A percentile compares a stretch with the other conserved stretches of the same genome.
Evolutionary conservation across 208 protist genomes (phyloP).

Genomic region (Trypanosoma avium): DNA sequence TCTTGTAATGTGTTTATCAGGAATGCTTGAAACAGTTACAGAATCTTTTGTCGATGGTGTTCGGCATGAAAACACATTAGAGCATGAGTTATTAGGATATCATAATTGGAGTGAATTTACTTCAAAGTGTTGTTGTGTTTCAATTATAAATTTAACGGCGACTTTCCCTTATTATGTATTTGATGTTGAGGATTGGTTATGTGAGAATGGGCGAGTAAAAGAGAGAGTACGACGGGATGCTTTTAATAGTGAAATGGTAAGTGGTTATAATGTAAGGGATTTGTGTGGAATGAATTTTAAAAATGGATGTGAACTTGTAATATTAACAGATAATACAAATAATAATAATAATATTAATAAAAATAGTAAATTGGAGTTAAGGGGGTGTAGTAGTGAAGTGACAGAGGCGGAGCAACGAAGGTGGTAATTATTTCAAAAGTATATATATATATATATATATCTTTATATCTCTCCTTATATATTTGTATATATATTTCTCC

Average conservation of each 20-base stretch:
- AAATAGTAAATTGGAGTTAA: slow-evolving; percentile 10
- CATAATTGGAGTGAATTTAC: slow-evolving; percentile 53
- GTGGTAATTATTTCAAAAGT: slow-evolving; percentile 3
- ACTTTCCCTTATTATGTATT: slow-evolving; percentile 58
- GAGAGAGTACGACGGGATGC: slow-evolving; percentile 67
- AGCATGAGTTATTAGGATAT: slow-evolving; percentile 54
- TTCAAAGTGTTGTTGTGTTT: slow-evolving; percentile 61
- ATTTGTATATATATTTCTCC: neutral
- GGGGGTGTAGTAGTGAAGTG: slow-evolving; percentile 18
- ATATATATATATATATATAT: slow-evolving; percentile 1
- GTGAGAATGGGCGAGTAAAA: slow-evolving; percentile 62
- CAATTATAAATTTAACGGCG: slow-evolving; percentile 21
- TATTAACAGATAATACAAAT: too few relatives aligned
- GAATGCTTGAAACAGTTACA: slow-evolving; percentile 50
- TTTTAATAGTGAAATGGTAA: slow-evolving; percentile 24
- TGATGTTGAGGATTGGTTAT: slow-evolving; percentile 76
- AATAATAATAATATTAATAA: too few relatives aligned
- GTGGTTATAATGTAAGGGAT: slow-evolving; percentile 54
- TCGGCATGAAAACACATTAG: slow-evolving; percentile 9
- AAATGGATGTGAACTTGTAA: slow-evolving; percentile 38
- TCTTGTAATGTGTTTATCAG: slow-evolving; percentile 43
- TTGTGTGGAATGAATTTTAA: slow-evolving; percentile 72
- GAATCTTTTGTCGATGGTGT: slow-evolving; percentile 40
- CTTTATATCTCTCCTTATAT: slow-evolving; percentile 4
- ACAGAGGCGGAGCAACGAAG: slow-evolving; percentile 1